Percentiles rank a stretch among this genome's conserved stretches.
phyloP scores from a whole-genome alignment of 2,329 filamentous ascomycete species.

The Didymella lethalis region DNA sequence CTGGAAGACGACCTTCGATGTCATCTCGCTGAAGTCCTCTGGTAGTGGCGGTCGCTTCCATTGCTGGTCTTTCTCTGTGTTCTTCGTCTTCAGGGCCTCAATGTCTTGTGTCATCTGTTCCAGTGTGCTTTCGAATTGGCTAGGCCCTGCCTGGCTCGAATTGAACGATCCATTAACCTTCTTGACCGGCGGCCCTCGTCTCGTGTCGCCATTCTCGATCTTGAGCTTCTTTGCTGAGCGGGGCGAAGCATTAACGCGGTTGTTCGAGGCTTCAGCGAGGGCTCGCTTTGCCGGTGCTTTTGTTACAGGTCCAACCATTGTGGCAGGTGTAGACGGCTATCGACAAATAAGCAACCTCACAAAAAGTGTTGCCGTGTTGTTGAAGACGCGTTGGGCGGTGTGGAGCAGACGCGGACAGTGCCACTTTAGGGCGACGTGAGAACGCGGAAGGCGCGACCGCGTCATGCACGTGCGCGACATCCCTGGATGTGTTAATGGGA shows the following conservation, averaged over 20 bases:
- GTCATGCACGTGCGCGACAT: constrained; percentile 34
- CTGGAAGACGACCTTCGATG: constrained; percentile 84
- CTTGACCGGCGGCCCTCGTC: constrained; percentile 69
- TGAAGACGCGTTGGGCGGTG: constrained; percentile 26
- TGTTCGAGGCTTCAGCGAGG: constrained; percentile 56
- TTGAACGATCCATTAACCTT: constrained; percentile 64
- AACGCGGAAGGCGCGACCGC: constrained; percentile 40
- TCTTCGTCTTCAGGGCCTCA: constrained; percentile 81
- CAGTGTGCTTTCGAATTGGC: constrained; percentile 91
- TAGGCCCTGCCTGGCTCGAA: constrained; percentile 82
- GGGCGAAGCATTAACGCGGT: constrained; percentile 55
- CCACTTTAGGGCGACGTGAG: constrained; percentile 33
- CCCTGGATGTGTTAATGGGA: constrained; percentile 37
- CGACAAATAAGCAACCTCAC: background rate
- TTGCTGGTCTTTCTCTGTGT: constrained; percentile 90
- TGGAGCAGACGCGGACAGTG: constrained; percentile 29
- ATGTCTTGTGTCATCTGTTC: constrained; percentile 97
- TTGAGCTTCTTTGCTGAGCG: constrained; percentile 80
- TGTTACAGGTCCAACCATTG: constrained; percentile 45
- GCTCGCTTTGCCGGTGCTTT: constrained; percentile 56
- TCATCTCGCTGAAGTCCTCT: constrained; percentile 66
- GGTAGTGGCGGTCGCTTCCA: constrained; percentile 76
- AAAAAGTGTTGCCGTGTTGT: constrained; percentile 6
- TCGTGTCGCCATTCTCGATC: constrained; percentile 68
- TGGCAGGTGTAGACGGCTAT: constrained; percentile 7